Percentiles rank a stretch among this genome's conserved stretches.
These are phyloP conservation scores for Evansstolkia leycettana DNA, from an alignment of 495 filamentous ascomycete genomes.

Conservation along the genomic window DNA sequence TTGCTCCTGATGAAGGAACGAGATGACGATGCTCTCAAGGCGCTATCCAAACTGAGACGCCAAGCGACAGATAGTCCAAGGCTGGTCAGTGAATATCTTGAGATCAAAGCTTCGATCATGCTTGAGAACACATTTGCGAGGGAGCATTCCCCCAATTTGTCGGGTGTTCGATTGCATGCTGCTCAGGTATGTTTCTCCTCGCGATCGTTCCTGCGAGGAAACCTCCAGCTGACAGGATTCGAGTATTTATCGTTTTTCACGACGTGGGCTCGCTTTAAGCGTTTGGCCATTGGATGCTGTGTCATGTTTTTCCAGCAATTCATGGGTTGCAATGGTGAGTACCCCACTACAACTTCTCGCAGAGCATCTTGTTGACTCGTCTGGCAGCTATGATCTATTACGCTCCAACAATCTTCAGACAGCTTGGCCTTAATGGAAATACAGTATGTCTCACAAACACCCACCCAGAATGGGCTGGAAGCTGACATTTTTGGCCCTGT, in stretches of 20 bases:
- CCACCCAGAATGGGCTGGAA: no score
- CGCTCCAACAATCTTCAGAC: constrained; percentile 60
- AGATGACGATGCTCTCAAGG: constrained; percentile 55
- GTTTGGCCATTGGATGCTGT: constrained; percentile 61
- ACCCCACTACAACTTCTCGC: background rate
- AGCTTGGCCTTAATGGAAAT: constrained; percentile 51
- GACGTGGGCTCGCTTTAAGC: constrained; percentile 60
- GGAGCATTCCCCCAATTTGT: constrained; percentile 57
- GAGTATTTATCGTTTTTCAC: constrained; percentile 58
- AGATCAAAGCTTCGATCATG: constrained; percentile 68
- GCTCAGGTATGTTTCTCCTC: constrained; percentile 15
- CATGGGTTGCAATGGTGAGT: constrained; percentile 41
- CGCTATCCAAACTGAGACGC: constrained; percentile 54
- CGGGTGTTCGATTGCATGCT: constrained; percentile 37
- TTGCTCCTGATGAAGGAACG: constrained; percentile 67
- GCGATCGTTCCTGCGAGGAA: background rate
- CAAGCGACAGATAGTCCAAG: constrained; percentile 38
- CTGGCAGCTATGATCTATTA: constrained; percentile 56
- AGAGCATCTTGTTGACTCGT: constrained; percentile 20
- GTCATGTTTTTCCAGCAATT: constrained; percentile 78
- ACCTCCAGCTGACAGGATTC: background rate
- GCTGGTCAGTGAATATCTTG: constrained; percentile 65
- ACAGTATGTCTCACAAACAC: constrained; percentile 14
- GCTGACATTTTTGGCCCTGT: no score
- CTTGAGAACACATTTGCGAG: constrained; percentile 67